Base-by-base conservation (phyloP, 2,329 filamentous ascomycete species). In the Claviceps sp. region DNA sequence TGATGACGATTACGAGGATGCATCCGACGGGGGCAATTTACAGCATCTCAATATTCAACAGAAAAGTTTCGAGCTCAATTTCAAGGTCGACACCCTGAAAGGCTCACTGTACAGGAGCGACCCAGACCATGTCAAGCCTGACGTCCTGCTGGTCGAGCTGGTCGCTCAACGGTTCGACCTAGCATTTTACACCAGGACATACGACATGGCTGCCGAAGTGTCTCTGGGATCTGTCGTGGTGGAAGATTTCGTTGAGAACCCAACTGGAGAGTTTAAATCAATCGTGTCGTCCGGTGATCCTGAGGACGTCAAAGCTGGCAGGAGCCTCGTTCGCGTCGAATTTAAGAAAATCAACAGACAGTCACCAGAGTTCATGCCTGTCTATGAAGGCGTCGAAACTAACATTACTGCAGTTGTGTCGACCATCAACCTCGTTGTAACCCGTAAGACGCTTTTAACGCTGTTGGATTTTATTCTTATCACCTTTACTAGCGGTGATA, bases 361-460 rank as follows among this genome's bases (percentile, higher is more conserved):
- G 49, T 97, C 93, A 2, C 94, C 94, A 0, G 91, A 98, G 62
- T 95, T 97, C 61, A 83, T 89, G 75, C 81, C 85, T 1, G 84
- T 88, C 2, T 97, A 95, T 59, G 89, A 97, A 61, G 89, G 90
- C 1, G 85, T 97, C 51, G 89, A 94, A 56, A 96, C 86, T 29
- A 96, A 98, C 60, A 77, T 99, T 45, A 88, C 94, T 54, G 85
- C 93, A 1, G 82, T 83, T 0, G 83, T 99, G 13, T 96, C 93
- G 0, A 98, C 93, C 0, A 95, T 99, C 70, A 97, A 97, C 63
- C 68, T 98, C 22, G 82, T 98, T 37, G 89, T 99, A 8, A 99
- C 94, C 0, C 78, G 94, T 57, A 91, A 86, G 67, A 98, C 94
- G 0, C 72, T 98, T 3, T 74, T 99, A 50, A 98, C 91, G 0